phyloP scores from a whole-genome alignment of 2,329 filamentous ascomycete genomes.

The Juglanconis juglandina region DNA sequence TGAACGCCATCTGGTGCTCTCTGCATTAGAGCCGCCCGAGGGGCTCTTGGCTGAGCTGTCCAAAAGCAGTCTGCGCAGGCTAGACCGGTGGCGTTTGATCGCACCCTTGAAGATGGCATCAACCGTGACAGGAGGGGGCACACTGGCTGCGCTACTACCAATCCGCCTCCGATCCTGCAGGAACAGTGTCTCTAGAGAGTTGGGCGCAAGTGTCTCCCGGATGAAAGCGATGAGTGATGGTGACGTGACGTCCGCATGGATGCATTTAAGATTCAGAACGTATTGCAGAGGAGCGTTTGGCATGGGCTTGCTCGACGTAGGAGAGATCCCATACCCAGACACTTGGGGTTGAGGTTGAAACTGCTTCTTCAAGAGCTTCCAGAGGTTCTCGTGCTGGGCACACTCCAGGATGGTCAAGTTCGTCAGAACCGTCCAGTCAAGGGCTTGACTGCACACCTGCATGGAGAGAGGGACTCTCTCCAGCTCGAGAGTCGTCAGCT shows the following conservation, averaged over 20 bases:
- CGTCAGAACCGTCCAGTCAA: constrained; percentile 73
- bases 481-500: constrained; percentile 69
- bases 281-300: constrained; percentile 45
- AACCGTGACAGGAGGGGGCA: constrained; percentile 53
- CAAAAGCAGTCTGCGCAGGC: constrained; percentile 69
- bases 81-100: constrained; percentile 66
- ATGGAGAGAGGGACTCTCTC: constrained; percentile 73
- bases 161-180: constrained; percentile 61
- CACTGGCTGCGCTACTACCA: constrained; percentile 33
- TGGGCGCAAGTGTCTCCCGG: constrained; percentile 72
- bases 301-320: constrained; percentile 25
- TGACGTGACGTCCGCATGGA: constrained; percentile 73
- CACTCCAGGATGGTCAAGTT: constrained; percentile 73
- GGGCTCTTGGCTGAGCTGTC: constrained; percentile 61
- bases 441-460: constrained; percentile 62
- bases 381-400: constrained; percentile 68
- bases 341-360: constrained; percentile 45
- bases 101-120: constrained; percentile 69
- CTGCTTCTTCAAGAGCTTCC: constrained; percentile 66
- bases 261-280: constrained; percentile 64
- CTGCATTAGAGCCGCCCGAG: constrained; percentile 29
- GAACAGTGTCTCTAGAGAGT: constrained; percentile 76
- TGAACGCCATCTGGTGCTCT: constrained; percentile 54
- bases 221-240: constrained; percentile 68
- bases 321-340: constrained; percentile 25